Conservation (phyloP, 1,284 basidiomycete species). For the Microbotryum silenes-acaulis region DNA sequence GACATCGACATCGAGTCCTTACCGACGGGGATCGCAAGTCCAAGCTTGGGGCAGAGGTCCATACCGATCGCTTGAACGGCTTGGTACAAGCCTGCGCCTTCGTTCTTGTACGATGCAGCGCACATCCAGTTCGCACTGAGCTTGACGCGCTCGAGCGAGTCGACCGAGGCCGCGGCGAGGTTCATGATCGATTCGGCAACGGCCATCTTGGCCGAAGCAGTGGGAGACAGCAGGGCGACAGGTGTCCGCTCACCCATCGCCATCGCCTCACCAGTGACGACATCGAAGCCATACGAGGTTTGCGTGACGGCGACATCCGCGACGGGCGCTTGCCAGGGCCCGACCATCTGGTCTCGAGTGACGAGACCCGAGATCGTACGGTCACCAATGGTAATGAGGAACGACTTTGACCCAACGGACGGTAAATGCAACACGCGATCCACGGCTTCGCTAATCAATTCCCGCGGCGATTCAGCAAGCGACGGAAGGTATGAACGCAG, state of each 20-base stretch:
- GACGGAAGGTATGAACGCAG: slow-evolving; percentile 59
- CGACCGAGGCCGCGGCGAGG: slow-evolving; percentile 71
- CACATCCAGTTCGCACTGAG: slow-evolving; percentile 99
- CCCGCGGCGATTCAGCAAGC: slow-evolving; percentile 29
- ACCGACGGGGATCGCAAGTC: slow-evolving; percentile 90
- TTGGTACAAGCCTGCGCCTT: slow-evolving; percentile 83
- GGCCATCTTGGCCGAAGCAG: slow-evolving; percentile 90
- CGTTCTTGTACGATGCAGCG: slow-evolving; percentile 79
- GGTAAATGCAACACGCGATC: slow-evolving; percentile 82
- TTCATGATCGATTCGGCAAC: slow-evolving; percentile 92
- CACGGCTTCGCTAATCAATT: slow-evolving; percentile 54
- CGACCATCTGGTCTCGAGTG: slow-evolving; percentile 96
- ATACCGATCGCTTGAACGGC: slow-evolving; percentile 88
- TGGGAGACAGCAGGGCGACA: slow-evolving; percentile 74
- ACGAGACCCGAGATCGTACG: slow-evolving; percentile 90
- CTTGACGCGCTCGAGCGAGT: slow-evolving; percentile 68
- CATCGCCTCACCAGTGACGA: slow-evolving; percentile 86
- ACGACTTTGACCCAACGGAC: slow-evolving; percentile 88
- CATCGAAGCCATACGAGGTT: slow-evolving; percentile 82
- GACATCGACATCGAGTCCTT: slow-evolving; percentile 99
- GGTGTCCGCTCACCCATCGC: slow-evolving; percentile 96
- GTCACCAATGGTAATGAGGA: slow-evolving; percentile 98
- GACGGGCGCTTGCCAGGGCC: slow-evolving; percentile 96
- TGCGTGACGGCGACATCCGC: slow-evolving; percentile 95
- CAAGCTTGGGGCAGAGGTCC: slow-evolving; percentile 89